Evolutionary conservation across 257 asterid genomes (phyloP).

Genomic region (Linderniella brevidens): DNA sequence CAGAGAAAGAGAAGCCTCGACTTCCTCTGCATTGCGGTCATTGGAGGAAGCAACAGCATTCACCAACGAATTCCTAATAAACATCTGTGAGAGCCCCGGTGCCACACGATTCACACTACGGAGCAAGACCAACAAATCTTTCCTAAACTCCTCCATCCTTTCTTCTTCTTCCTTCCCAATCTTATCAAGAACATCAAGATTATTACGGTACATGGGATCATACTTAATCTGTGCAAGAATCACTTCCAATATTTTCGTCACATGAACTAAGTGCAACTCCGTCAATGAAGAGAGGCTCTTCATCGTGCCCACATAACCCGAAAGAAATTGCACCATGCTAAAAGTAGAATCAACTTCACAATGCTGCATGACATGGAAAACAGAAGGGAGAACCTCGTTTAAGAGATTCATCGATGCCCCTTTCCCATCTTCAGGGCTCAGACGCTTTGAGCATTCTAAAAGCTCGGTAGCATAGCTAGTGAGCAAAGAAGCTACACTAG

Average conservation of each 20-base stretch:
- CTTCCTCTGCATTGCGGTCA: constrained; percentile 72
- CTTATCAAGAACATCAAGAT: constrained; percentile 57
- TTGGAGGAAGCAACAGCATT: constrained; percentile 45
- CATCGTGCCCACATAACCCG: constrained; percentile 78
- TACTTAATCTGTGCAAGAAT: constrained; percentile 48
- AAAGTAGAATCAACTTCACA: constrained; percentile 54
- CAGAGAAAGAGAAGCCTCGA: constrained; percentile 88
- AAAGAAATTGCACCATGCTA: constrained; percentile 77
- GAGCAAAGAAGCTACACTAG: constrained; percentile 59
- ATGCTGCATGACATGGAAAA: constrained; percentile 56
- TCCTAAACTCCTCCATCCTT: constrained; percentile 78
- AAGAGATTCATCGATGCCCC: constrained; percentile 45
- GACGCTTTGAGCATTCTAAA: constrained; percentile 63
- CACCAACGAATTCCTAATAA: constrained; percentile 57
- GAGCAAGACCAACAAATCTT: constrained; percentile 65
- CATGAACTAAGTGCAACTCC: constrained; percentile 55
- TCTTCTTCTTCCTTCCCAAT: constrained; percentile 89
- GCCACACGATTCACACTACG: constrained; percentile 83
- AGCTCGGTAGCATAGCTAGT: constrained; percentile 76
- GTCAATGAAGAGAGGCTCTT: constrained; percentile 44
- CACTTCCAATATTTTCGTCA: constrained; percentile 70
- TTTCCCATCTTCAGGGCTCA: constrained; percentile 43
- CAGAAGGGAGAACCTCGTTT: constrained; percentile 85
- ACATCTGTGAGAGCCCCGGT: constrained; percentile 61
- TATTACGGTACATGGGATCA: constrained; percentile 56